Conservation (phyloP, 768 basidiomycete species). For the Daedaleopsis nitida region DNA sequence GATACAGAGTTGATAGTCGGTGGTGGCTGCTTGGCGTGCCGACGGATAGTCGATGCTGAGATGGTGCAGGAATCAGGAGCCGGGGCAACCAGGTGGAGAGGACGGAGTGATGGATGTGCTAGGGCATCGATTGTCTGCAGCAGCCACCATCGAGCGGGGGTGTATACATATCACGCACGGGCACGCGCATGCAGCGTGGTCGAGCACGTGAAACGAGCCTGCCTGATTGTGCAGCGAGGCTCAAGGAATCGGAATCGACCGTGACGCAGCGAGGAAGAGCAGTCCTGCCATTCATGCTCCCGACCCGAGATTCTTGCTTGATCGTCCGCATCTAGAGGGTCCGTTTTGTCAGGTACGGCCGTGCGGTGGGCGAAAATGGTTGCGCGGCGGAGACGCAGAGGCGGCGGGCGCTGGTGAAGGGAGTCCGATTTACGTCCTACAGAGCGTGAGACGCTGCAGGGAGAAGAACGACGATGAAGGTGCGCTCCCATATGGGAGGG, state of each 20-base stretch:
- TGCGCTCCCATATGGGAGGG: not conserved
- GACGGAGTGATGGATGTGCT: not conserved
- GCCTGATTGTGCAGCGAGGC: conserved; percentile 11
- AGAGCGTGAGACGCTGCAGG: not conserved
- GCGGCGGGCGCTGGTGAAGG: not conserved
- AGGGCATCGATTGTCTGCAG: conserved; percentile 4
- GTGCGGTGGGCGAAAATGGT: not conserved
- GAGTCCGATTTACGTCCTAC: not conserved
- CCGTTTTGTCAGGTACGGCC: not conserved
- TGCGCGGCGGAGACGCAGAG: not conserved
- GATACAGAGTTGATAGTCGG: not conserved
- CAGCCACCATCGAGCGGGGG: not conserved
- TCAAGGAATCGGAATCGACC: not conserved
- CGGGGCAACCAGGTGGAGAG: not conserved
- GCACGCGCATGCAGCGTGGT: conserved; percentile 34
- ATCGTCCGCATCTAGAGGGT: not conserved
- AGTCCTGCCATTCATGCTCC: not conserved
- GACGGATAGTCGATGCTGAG: not conserved
- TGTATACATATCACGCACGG: conserved; percentile 22
- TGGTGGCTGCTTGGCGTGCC: too few species aligned
- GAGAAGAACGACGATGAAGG: not conserved
- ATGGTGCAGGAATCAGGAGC: not conserved
- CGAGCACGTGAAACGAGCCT: conserved; percentile 24
- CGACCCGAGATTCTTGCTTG: not conserved
- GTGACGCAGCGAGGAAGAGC: not conserved